Evolutionary conservation across 2,329 filamentous ascomycete species (phyloP).

Genomic region (Pseudogymnoascus pannorum): DNA sequence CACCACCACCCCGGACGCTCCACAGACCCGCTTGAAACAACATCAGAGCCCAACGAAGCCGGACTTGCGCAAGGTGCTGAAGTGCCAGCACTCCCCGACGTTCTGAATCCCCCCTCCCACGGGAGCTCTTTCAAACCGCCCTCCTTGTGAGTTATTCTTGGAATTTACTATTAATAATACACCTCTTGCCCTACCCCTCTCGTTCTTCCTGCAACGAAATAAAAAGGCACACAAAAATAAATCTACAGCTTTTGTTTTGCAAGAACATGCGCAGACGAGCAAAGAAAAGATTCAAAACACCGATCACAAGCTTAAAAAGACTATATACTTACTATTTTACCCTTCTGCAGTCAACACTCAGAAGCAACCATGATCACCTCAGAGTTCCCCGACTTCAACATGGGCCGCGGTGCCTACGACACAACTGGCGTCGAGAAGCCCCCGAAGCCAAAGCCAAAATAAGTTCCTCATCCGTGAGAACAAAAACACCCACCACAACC

Average conservation of each 20-base stretch:
- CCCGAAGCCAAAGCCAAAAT: slow-evolving; percentile 8
- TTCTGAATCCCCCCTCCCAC: neutral
- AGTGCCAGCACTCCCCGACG: neutral
- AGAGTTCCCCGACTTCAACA: slow-evolving; percentile 32
- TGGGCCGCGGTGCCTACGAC: slow-evolving; percentile 46
- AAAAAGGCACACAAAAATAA: neutral
- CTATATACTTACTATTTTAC: neutral
- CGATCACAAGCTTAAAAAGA: neutral
- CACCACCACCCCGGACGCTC: neutral
- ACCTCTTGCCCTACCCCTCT: neutral
- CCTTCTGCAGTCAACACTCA: neutral
- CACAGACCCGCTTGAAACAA: neutral
- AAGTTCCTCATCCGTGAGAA: neutral
- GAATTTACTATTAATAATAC: neutral
- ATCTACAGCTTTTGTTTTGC: neutral
- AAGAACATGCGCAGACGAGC: neutral
- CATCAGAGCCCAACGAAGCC: neutral
- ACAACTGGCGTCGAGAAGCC: slow-evolving; percentile 44
- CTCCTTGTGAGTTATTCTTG: neutral
- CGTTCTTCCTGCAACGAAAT: neutral
- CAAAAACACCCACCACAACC: neutral
- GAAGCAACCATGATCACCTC: slow-evolving; percentile 20
- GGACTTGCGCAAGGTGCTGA: neutral
- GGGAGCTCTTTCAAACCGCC: neutral
- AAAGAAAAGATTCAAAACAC: neutral